A percentile compares a stretch with the other conserved stretches of the same genome.
Evolutionary conservation across 148 eudicot genomes (phyloP).

Genomic region (Camellia sinensis): DNA sequence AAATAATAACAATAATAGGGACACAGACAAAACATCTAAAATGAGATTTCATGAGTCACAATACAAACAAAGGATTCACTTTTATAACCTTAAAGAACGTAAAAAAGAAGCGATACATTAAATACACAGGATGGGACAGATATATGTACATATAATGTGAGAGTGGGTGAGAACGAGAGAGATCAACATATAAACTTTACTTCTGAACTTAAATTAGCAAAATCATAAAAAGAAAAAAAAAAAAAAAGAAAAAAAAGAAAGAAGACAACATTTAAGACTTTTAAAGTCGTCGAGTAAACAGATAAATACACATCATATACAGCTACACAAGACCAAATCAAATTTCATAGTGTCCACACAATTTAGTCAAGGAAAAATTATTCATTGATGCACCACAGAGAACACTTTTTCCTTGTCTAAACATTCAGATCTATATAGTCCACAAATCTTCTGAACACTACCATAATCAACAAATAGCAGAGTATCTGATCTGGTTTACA

Average conservation of each 20-base stretch:
- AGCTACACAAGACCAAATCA: not conserved
- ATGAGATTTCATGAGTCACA: too few relatives aligned
- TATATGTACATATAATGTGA: not conserved
- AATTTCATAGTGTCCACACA: not conserved
- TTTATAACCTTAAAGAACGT: too few relatives aligned
- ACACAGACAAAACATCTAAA: too few relatives aligned
- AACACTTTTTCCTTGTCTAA: not conserved
- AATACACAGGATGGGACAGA: not conserved
- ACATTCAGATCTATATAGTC: not conserved
- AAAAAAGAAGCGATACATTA: not conserved
- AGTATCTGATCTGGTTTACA: constrained; percentile 19
- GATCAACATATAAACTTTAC: not conserved
- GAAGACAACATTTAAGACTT: not conserved
- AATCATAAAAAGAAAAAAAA: not conserved
- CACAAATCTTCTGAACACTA: constrained; percentile 3
- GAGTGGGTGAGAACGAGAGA: not conserved
- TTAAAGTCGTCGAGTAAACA: not conserved
- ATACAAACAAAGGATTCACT: too few relatives aligned
- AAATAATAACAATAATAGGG: too few relatives aligned
- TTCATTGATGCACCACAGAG: not conserved
- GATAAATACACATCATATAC: not conserved
- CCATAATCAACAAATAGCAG: not conserved
- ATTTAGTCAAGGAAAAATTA: not conserved
- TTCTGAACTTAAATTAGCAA: not conserved
- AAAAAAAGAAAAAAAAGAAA: not conserved